A percentile compares a stretch with the other conserved stretches of the same genome.
Evolutionary conservation across 768 basidiomycete species (phyloP).

Genomic region (Trametopsis cervina): DNA sequence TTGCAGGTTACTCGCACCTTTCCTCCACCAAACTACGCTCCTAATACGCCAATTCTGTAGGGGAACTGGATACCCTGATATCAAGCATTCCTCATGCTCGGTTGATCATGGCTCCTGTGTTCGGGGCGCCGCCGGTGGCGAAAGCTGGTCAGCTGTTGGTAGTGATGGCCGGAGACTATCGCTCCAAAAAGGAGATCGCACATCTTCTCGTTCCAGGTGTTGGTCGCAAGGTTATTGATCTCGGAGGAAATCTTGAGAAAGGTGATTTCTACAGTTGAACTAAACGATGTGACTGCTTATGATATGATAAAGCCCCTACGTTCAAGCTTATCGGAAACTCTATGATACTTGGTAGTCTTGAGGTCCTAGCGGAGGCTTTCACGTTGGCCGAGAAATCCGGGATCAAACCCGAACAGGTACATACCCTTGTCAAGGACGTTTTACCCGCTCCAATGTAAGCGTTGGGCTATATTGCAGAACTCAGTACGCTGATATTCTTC

Average conservation of each 20-base stretch:
- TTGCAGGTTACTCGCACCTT: conserved; percentile 27
- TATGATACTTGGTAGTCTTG: conserved; percentile 68
- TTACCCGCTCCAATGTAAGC: conserved; percentile 15
- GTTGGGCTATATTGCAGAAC: neutral
- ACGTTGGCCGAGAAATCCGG: conserved; percentile 84
- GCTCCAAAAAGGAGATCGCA: conserved; percentile 75
- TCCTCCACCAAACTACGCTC: conserved; percentile 28
- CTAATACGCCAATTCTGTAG: conserved; percentile 23
- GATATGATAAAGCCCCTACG: conserved; percentile 42
- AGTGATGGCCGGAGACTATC: conserved; percentile 74
- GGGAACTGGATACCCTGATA: conserved; percentile 63
- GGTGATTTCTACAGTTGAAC: conserved; percentile 38
- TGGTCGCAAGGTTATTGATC: conserved; percentile 69
- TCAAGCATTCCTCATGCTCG: conserved; percentile 50
- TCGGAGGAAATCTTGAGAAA: conserved; percentile 83
- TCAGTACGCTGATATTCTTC: neutral
- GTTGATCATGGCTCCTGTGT: conserved; percentile 73
- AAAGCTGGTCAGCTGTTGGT: conserved; percentile 60
- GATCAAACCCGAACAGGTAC: conserved; percentile 56
- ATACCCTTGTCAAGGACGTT: conserved; percentile 50
- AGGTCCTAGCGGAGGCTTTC: conserved; percentile 75
- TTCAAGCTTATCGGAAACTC: conserved; percentile 80
- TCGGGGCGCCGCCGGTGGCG: conserved; percentile 65
- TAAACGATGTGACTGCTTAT: neutral
- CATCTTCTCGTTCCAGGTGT: conserved; percentile 75